Percentiles rank a stretch among this genome's conserved stretches.
These are phyloP conservation scores for Fraxinus quadrangulata DNA, from an alignment of 257 asterid species.

Conservation along the genomic window DNA sequence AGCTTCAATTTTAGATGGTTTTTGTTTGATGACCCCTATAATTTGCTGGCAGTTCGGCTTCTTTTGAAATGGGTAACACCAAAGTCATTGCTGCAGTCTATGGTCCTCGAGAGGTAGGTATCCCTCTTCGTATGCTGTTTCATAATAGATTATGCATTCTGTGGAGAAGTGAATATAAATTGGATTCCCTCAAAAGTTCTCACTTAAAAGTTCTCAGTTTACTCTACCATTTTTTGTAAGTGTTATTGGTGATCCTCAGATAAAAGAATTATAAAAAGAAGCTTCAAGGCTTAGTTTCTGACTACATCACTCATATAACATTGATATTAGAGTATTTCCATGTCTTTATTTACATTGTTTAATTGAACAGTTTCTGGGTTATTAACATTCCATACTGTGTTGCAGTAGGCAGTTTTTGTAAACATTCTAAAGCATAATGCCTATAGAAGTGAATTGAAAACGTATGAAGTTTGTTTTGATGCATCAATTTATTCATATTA, in stretches of 20 bases:
- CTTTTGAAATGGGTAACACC: slow-evolving; percentile 95
- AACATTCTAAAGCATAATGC: neutral
- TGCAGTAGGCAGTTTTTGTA: neutral
- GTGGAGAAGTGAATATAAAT: neutral
- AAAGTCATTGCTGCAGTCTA: slow-evolving; percentile 98
- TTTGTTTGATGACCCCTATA: neutral
- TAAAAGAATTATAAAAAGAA: neutral
- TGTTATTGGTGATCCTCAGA: neutral
- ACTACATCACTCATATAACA: neutral
- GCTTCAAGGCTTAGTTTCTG: neutral
- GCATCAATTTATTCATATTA: neutral
- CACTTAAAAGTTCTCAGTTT: neutral
- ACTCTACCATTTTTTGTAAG: neutral
- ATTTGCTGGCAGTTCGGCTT: slow-evolving; percentile 70
- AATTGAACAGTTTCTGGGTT: neutral
- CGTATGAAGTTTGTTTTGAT: neutral
- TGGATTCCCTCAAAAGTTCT: neutral
- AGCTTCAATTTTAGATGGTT: neutral
- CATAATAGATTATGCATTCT: neutral
- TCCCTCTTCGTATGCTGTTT: neutral
- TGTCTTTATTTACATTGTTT: neutral
- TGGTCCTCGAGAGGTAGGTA: slow-evolving; percentile 88
- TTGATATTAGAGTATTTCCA: neutral
- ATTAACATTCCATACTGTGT: neutral
- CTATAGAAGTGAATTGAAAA: neutral